phyloP scores from a whole-genome alignment of 2,329 filamentous ascomycete genomes.

The Beauveria bassiana region DNA sequence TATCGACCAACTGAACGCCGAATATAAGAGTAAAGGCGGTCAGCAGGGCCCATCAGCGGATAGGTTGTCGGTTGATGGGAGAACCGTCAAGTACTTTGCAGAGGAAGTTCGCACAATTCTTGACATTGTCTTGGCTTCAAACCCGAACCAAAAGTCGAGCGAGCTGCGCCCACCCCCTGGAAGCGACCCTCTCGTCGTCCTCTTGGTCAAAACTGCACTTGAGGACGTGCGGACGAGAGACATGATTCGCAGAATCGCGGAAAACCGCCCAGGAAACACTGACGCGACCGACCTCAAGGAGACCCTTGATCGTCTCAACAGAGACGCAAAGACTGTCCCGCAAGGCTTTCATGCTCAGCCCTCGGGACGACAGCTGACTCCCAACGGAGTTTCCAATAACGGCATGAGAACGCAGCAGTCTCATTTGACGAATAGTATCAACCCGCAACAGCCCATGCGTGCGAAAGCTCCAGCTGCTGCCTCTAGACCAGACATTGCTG shows the following conservation, averaged over 20 bases:
- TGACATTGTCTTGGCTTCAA: conserved; percentile 51
- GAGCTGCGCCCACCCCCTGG: conserved; percentile 45
- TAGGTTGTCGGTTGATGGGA: conserved; percentile 45
- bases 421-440: conserved; percentile 19
- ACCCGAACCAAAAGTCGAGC: conserved; percentile 46
- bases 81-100: conserved; percentile 52
- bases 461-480: conserved; percentile 51
- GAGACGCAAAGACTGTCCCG: conserved; percentile 31
- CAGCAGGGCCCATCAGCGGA: conserved; percentile 48
- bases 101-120: conserved; percentile 50
- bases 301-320: conserved; percentile 40
- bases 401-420: conserved; percentile 13
- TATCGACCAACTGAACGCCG: conserved; percentile 66
- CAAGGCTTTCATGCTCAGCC: conserved; percentile 22
- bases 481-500: conserved; percentile 53
- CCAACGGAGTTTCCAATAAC: conserved; percentile 27
- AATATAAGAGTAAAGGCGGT: conserved; percentile 45
- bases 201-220: conserved; percentile 49
- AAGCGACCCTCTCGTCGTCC: conserved; percentile 48
- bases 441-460: conserved; percentile 45
- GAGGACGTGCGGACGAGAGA: conserved; percentile 42
- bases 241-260: conserved; percentile 47
- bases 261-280: conserved; percentile 40
- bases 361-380: conserved; percentile 15
- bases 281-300: conserved; percentile 48